A percentile compares a stretch with the other conserved stretches of the same genome.
phyloP scores from a whole-genome alignment of 495 filamentous ascomycete genomes.

The Xylaria venustula region DNA sequence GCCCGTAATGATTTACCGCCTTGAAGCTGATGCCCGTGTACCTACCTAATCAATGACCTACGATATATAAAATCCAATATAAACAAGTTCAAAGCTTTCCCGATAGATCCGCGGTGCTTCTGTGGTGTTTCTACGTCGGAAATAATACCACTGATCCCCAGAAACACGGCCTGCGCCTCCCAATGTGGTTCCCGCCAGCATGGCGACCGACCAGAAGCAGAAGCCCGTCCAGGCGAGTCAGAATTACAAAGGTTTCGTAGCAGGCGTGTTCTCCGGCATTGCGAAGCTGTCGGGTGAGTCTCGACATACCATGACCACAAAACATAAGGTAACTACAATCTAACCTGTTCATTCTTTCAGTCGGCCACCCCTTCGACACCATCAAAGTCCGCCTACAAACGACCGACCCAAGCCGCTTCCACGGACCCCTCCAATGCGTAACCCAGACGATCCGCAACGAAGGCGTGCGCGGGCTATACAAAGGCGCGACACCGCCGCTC shows the following conservation, averaged over 20 bases:
- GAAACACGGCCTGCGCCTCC: neutral
- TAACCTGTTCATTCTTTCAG: constrained; percentile 22
- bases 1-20: too few relatives aligned
- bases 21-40: too few relatives aligned
- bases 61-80: too few relatives aligned
- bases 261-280: constrained; percentile 89
- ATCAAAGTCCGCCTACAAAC: constrained; percentile 96
- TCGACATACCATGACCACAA: neutral
- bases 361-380: constrained; percentile 77
- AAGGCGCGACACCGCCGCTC: constrained; percentile 85
- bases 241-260: constrained; percentile 90
- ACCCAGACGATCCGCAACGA: constrained; percentile 78
- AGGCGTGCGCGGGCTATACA: constrained; percentile 77
- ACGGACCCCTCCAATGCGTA: constrained; percentile 83
- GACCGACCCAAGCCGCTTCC: constrained; percentile 71
- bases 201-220: constrained; percentile 30
- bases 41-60: too few relatives aligned
- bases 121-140: too few relatives aligned
- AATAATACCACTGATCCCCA: too few relatives aligned
- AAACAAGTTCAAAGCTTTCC: too few relatives aligned
- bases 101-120: too few relatives aligned
- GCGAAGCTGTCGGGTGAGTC: constrained; percentile 78
- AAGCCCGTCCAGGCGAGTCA: constrained; percentile 27
- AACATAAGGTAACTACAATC: neutral
- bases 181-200: constrained; percentile 6